These are phyloP conservation scores for Gracilaria domingensis DNA, from an alignment of 23 red algal species.

Conservation along the genomic window DNA sequence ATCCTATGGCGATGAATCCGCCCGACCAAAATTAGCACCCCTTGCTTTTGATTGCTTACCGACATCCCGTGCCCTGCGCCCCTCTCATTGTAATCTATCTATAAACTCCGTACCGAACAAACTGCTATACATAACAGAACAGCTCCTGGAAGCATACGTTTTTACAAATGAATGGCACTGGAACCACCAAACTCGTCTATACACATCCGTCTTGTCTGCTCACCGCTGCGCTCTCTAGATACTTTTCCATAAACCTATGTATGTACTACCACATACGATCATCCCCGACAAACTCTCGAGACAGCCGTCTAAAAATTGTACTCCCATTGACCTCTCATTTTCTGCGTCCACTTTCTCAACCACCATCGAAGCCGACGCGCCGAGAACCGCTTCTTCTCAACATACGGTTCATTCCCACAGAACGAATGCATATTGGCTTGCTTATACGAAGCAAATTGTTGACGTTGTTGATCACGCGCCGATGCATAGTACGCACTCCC, in stretches of 20 bases:
- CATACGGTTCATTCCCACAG: background rate
- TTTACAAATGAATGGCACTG: no score
- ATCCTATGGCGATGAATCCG: conserved; percentile 69
- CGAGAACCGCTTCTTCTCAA: conserved; percentile 14
- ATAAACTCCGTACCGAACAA: no score
- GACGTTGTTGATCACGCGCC: background rate
- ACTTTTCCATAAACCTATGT: no score
- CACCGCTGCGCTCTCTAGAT: no score
- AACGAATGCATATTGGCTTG: background rate
- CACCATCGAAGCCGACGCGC: conserved; percentile 13
- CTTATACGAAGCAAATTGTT: background rate
- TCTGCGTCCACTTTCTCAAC: conserved; percentile 32
- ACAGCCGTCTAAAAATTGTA: conserved; percentile 3
- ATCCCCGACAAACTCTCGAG: background rate
- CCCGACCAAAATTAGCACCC: conserved; percentile 4
- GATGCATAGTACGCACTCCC: background rate
- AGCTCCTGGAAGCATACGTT: no score
- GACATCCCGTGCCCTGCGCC: background rate
- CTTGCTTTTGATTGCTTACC: background rate
- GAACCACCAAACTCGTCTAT: no score
- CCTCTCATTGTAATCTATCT: no score
- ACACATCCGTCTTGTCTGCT: no score
- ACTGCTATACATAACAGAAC: no score
- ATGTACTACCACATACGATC: background rate
- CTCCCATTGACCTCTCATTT: conserved; percentile 38